Percentiles rank a stretch among this genome's conserved stretches.
Conservation (phyloP, 1,139 yeast species). For the Candida frijolesensis region DNA sequence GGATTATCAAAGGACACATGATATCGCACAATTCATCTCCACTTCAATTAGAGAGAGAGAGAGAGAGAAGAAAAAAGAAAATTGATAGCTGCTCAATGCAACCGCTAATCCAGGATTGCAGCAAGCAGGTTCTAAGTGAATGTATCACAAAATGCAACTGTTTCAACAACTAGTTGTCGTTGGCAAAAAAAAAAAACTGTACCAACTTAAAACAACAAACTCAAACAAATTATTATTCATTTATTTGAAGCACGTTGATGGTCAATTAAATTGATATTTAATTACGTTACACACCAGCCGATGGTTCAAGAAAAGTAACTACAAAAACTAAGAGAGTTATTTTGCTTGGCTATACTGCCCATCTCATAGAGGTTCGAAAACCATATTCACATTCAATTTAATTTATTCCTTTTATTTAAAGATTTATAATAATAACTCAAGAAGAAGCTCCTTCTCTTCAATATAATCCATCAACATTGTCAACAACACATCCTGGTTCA, state of each 20-base stretch:
- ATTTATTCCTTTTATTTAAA: not conserved
- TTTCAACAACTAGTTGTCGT: not conserved
- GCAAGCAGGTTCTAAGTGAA: not conserved
- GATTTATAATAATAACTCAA: not conserved
- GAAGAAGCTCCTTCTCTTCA: constrained; percentile 22
- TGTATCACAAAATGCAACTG: not conserved
- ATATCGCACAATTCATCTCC: constrained; percentile 1
- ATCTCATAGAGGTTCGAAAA: too few species aligned
- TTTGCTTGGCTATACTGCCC: too few species aligned
- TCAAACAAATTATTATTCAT: too few species aligned
- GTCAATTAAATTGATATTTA: too few species aligned
- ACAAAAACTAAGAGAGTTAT: not conserved
- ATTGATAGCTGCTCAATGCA: not conserved
- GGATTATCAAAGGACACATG: constrained; percentile 2
- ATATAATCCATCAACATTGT: constrained; percentile 62
- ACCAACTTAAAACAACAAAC: not conserved
- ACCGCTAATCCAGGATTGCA: not conserved
- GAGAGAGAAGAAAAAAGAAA: not conserved
- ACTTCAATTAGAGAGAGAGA: not conserved
- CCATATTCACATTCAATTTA: too few species aligned
- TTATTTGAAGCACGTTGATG: too few species aligned
- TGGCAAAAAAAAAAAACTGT: not conserved
- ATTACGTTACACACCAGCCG: not conserved
- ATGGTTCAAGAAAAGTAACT: not conserved
- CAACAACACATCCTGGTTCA: constrained; percentile 68